Evolutionary conservation across 805 yeast species (phyloP).

Genomic region (Metschnikowia noctiluminum): DNA sequence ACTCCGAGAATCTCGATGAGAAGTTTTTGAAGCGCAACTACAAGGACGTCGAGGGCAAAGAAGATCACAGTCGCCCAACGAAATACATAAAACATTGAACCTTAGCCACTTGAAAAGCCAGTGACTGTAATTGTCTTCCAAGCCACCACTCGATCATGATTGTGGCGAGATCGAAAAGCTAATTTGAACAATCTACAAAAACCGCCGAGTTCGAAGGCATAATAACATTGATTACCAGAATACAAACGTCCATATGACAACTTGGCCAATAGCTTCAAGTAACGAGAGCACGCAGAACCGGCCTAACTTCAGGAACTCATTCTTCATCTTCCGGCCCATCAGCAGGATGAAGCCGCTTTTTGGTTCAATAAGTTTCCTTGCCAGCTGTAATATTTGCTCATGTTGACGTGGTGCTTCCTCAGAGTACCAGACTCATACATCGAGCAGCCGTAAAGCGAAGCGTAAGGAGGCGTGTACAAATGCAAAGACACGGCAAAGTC

Average conservation of each 20-base stretch:
- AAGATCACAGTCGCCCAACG: conserved; percentile 29
- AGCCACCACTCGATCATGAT: neutral
- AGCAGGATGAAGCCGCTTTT: conserved; percentile 19
- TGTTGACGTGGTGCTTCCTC: conserved; percentile 50
- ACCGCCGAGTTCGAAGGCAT: neutral
- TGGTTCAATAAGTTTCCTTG: conserved; percentile 43
- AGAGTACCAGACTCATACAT: conserved; percentile 50
- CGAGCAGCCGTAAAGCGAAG: conserved; percentile 54
- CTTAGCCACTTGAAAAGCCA: neutral
- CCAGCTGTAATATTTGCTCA: conserved; percentile 61
- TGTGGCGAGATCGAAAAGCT: too few species aligned
- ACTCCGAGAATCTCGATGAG: conserved; percentile 23
- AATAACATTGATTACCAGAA: conserved; percentile 8
- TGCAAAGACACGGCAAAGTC: conserved; percentile 60
- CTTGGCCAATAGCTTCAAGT: neutral
- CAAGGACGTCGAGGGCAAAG: conserved; percentile 24
- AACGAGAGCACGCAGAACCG: too few species aligned
- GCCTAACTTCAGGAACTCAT: neutral
- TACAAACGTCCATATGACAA: conserved; percentile 3
- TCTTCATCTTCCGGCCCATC: neutral
- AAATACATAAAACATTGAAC: conserved; percentile 14
- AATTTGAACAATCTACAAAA: neutral
- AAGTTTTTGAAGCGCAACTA: conserved; percentile 29
- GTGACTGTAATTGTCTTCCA: too few species aligned
- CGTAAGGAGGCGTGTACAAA: conserved; percentile 75